These are phyloP conservation scores for Zygosaccharomyces sapae DNA, from an alignment of 1,139 yeast genomes.

Conservation along the genomic window DNA sequence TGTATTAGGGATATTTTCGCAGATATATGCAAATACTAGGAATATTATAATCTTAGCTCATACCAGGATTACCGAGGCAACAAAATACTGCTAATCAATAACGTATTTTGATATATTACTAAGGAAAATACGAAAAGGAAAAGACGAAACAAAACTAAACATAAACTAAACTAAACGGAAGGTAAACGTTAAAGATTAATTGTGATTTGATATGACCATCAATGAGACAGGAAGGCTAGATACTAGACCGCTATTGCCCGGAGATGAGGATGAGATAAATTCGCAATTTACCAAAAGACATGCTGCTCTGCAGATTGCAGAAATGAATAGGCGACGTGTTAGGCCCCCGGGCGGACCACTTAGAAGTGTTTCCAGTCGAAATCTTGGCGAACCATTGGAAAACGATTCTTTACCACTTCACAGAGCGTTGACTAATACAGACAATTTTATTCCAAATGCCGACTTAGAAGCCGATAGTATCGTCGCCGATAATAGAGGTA, in stretches of 20 bases:
- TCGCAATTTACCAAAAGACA: slow-evolving; percentile 14
- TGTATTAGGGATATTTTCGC: background rate
- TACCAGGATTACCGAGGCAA: background rate
- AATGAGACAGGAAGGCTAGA: slow-evolving; percentile 4
- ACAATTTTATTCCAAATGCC: slow-evolving; percentile 19
- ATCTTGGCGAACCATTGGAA: slow-evolving; percentile 12
- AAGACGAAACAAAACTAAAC: no score
- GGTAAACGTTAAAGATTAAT: background rate
- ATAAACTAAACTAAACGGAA: background rate
- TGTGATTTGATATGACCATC: background rate
- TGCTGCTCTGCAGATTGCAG: slow-evolving; percentile 5
- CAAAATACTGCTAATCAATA: background rate
- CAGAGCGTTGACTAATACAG: slow-evolving; percentile 25
- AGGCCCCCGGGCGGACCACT: slow-evolving; percentile 10
- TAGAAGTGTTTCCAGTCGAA: slow-evolving; percentile 15
- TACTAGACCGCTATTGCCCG: slow-evolving; percentile 22
- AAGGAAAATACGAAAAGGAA: no score
- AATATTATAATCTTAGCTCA: background rate
- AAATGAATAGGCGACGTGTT: slow-evolving; percentile 6
- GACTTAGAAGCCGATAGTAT: slow-evolving; percentile 2
- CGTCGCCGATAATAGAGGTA: background rate
- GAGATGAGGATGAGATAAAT: slow-evolving; percentile 16
- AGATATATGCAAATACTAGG: background rate
- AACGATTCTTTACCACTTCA: slow-evolving; percentile 17
- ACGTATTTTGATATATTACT: no score